These are phyloP conservation scores for Paramecium primaurelia DNA, from an alignment of 73 alveolate genomes.

Conservation along the genomic window DNA sequence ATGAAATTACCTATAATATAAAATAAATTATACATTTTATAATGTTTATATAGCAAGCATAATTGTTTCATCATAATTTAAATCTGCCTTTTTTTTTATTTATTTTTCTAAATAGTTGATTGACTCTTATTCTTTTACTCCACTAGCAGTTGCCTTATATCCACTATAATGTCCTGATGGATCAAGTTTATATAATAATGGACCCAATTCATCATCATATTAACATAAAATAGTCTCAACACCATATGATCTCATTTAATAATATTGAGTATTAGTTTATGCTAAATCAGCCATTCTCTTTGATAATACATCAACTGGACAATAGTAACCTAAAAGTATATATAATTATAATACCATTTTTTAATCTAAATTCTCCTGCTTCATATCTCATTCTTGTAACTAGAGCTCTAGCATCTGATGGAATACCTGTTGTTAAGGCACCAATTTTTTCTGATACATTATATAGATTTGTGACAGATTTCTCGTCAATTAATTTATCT, in stretches of 20 bases:
- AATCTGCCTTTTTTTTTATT: slow-evolving; percentile 77
- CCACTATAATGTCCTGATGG: slow-evolving; percentile 96
- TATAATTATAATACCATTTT: slow-evolving; percentile 68
- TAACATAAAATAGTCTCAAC: slow-evolving; percentile 82
- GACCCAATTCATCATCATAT: slow-evolving; percentile 94
- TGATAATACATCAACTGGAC: slow-evolving; percentile 93
- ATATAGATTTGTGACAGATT: slow-evolving; percentile 88
- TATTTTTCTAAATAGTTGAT: slow-evolving; percentile 88
- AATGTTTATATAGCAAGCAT: slow-evolving; percentile 85
- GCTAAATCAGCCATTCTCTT: slow-evolving; percentile 85
- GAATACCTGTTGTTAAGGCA: slow-evolving; percentile 83
- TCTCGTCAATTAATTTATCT: slow-evolving; percentile 90
- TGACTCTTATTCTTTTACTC: slow-evolving; percentile 96
- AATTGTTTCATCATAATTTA: slow-evolving; percentile 74
- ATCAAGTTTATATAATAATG: slow-evolving; percentile 89
- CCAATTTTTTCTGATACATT: slow-evolving; percentile 86
- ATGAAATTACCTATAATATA: slow-evolving; percentile 61
- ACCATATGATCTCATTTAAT: slow-evolving; percentile 88
- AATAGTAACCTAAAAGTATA: slow-evolving; percentile 61
- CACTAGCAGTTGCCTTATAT: slow-evolving; percentile 85
- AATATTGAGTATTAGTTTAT: slow-evolving; percentile 85
- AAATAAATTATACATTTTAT: slow-evolving; percentile 60
- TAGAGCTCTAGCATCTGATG: slow-evolving; percentile 83
- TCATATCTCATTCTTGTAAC: slow-evolving; percentile 84
- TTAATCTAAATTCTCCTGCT: slow-evolving; percentile 88